These are phyloP conservation scores for Aethionema arabicum DNA, from an alignment of 345 rosid species.

Conservation along the genomic window DNA sequence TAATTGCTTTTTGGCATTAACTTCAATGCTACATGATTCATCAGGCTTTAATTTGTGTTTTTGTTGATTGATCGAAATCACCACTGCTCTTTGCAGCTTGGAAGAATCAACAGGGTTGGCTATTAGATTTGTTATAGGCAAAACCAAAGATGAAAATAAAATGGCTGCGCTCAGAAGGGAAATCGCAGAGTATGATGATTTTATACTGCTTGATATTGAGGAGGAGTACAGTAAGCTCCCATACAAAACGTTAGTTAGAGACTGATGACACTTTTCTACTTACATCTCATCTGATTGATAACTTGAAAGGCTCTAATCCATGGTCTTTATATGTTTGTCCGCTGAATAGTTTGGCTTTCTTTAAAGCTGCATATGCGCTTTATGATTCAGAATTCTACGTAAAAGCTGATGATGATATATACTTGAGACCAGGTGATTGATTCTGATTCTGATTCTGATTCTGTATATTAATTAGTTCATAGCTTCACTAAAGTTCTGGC, in stretches of 20 bases:
- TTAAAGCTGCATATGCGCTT: conserved; percentile 81
- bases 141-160: conserved; percentile 52
- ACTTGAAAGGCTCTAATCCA: background rate
- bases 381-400: conserved; percentile 86
- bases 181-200: conserved; percentile 75
- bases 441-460: conserved; percentile 1
- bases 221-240: conserved; percentile 99
- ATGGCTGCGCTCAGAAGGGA: conserved; percentile 70
- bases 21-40: conserved; percentile 11
- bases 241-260: conserved; percentile 85
- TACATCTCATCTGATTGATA: background rate
- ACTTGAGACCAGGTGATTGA: conserved; percentile 76
- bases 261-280: conserved; percentile 3
- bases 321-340: conserved; percentile 3
- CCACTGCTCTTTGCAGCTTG: conserved; percentile 45
- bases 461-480: background rate
- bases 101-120: conserved; percentile 89
- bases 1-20: background rate
- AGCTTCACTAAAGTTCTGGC: background rate
- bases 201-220: conserved; percentile 79
- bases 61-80: background rate
- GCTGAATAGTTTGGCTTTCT: conserved; percentile 69
- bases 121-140: conserved; percentile 77
- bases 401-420: conserved; percentile 95
- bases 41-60: conserved; percentile 1